A percentile compares a stretch with the other conserved stretches of the same genome.
These are phyloP conservation scores for Tricholoma hemisulphureum DNA, from an alignment of 768 basidiomycete genomes.

Conservation along the genomic window DNA sequence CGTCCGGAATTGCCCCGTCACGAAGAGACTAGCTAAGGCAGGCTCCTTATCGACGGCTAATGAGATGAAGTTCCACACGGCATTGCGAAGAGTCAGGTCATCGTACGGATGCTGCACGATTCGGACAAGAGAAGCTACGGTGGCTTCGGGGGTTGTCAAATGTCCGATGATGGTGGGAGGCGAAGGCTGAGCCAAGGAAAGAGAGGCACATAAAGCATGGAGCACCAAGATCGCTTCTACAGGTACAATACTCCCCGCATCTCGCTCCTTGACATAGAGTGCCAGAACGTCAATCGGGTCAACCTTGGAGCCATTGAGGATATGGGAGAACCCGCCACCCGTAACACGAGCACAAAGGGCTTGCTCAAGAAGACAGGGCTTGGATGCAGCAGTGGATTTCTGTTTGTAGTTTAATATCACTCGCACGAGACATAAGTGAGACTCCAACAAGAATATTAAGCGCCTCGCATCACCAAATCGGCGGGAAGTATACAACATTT, in stretches of 20 bases:
- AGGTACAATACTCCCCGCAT: slow-evolving; percentile 59
- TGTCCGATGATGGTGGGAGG: slow-evolving; percentile 76
- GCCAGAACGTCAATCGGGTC: slow-evolving; percentile 79
- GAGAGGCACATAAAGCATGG: slow-evolving; percentile 63
- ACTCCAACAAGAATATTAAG: slow-evolving; percentile 66
- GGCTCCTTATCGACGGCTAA: slow-evolving; percentile 85
- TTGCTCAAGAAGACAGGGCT: slow-evolving; percentile 73
- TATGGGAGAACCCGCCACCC: slow-evolving; percentile 44
- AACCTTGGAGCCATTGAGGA: slow-evolving; percentile 46
- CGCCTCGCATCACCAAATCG: slow-evolving; percentile 69
- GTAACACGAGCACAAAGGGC: slow-evolving; percentile 63
- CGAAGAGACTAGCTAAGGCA: slow-evolving; percentile 75
- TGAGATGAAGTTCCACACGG: slow-evolving; percentile 82
- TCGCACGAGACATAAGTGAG: slow-evolving; percentile 60
- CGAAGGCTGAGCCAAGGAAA: slow-evolving; percentile 58
- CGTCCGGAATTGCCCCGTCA: slow-evolving; percentile 66
- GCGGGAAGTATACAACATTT: slow-evolving; percentile 58
- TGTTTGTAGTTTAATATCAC: slow-evolving; percentile 67
- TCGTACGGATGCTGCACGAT: slow-evolving; percentile 81
- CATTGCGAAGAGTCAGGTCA: slow-evolving; percentile 65
- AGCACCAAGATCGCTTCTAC: slow-evolving; percentile 66
- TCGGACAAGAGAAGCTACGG: slow-evolving; percentile 62
- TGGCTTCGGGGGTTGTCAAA: slow-evolving; percentile 72
- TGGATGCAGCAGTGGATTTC: slow-evolving; percentile 38
- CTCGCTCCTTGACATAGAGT: slow-evolving; percentile 62